phyloP scores from a whole-genome alignment of 2,329 filamentous ascomycete species.

The Metarhizium anisopliae region DNA sequence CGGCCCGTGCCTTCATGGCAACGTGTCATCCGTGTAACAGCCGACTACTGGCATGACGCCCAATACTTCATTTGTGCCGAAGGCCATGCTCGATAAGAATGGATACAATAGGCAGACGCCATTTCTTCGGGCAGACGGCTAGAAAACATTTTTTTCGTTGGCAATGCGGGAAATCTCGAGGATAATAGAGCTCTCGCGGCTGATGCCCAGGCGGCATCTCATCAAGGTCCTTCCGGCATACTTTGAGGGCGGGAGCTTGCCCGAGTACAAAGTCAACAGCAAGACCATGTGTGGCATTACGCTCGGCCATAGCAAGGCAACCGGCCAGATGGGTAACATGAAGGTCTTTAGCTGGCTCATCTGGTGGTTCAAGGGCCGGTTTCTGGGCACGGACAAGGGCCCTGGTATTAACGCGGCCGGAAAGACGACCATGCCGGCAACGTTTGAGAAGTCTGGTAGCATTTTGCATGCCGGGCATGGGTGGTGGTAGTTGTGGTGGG shows the following conservation, averaged over 20 bases:
- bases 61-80: constrained; percentile 36
- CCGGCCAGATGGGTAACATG: constrained; percentile 27
- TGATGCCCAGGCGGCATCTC: constrained; percentile 25
- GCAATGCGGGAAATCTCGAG: constrained; percentile 35
- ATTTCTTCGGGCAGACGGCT: constrained; percentile 24
- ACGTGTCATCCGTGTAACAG: no score
- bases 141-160: constrained; percentile 35
- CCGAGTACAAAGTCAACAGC: constrained; percentile 20
- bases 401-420: constrained; percentile 20
- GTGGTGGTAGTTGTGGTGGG: no score
- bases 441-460: constrained; percentile 24
- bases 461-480: no score
- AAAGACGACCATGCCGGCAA: constrained; percentile 21
- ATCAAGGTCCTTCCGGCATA: constrained; percentile 25
- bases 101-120: constrained; percentile 29
- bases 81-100: constrained; percentile 22
- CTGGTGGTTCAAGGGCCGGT: constrained; percentile 29
- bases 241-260: constrained; percentile 18
- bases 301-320: constrained; percentile 28
- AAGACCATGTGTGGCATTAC: constrained; percentile 28
- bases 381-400: constrained; percentile 26
- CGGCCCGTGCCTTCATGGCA: no score
- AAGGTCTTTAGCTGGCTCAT: constrained; percentile 30
- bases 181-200: constrained; percentile 19
- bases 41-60: constrained; percentile 32